Conservation (phyloP, 768 basidiomycete genomes). For the Tephrocybe sp. region DNA sequence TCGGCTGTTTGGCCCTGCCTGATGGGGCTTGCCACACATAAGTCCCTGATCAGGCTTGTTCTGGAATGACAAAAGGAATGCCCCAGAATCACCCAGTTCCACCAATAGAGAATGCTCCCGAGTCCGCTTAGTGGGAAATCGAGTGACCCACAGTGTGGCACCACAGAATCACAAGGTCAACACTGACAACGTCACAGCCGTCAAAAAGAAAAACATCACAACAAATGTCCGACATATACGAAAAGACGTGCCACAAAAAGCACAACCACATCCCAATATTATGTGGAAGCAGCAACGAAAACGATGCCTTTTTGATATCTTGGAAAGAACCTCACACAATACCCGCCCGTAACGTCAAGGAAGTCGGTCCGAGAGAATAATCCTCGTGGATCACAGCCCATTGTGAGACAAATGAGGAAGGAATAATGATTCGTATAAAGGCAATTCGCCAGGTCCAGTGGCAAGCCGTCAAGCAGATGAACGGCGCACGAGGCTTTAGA, state of each 20-base stretch:
- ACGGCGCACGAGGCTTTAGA: too few relatives aligned
- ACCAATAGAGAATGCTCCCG: not conserved
- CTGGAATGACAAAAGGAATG: not conserved
- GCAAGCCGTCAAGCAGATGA: not conserved
- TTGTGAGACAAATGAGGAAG: not conserved
- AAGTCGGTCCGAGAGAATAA: not conserved
- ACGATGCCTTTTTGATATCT: too few relatives aligned
- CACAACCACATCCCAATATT: too few relatives aligned
- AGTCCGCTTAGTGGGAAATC: not conserved
- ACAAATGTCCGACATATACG: too few relatives aligned
- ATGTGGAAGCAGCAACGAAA: too few relatives aligned
- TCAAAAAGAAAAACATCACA: too few relatives aligned
- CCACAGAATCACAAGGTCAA: not conserved
- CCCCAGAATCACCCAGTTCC: not conserved
- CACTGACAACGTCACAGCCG: too few relatives aligned
- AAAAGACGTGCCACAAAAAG: too few relatives aligned
- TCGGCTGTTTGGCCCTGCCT: conserved; percentile 14
- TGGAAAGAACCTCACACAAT: too few relatives aligned
- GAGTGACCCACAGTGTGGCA: not conserved
- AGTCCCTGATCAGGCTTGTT: conserved; percentile 14
- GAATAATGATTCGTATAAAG: not conserved
- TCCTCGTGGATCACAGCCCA: not conserved
- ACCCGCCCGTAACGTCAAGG: not conserved
- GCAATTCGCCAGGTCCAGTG: conserved; percentile 5
- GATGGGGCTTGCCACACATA: conserved; percentile 7